A percentile compares a stretch with the other conserved stretches of the same genome.
These are phyloP conservation scores for Chrysopogon serrulatus DNA, from an alignment of 176 grass and related monocot species.

Conservation along the genomic window DNA sequence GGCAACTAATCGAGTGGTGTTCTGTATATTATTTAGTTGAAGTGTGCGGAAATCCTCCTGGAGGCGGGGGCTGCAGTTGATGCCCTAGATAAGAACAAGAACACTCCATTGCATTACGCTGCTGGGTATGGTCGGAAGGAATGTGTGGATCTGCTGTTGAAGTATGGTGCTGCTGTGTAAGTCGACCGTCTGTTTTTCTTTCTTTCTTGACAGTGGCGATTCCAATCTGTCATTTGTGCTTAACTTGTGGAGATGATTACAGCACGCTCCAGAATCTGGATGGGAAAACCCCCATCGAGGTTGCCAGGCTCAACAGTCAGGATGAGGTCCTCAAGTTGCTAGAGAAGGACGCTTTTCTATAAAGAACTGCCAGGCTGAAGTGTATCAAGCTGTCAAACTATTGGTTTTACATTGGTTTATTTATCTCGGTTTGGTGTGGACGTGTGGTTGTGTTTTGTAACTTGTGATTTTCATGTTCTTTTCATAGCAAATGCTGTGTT, in stretches of 20 bases:
- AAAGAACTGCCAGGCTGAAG: conserved; percentile 2
- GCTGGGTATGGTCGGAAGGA: conserved; percentile 88
- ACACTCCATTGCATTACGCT: conserved; percentile 81
- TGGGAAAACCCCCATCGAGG: conserved; percentile 79
- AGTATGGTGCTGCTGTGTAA: conserved; percentile 91
- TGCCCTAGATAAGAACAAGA: conserved; percentile 89
- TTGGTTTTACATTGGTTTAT: neutral
- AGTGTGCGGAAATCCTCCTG: conserved; percentile 70
- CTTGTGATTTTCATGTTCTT: conserved; percentile 2
- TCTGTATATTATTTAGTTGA: conserved; percentile 41
- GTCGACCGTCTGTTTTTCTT: conserved; percentile 3
- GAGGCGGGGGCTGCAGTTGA: conserved; percentile 60
- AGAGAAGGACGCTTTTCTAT: conserved; percentile 87
- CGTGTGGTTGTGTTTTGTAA: conserved; percentile 29
- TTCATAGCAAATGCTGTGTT: neutral
- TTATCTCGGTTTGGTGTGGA: neutral
- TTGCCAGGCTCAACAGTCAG: conserved; percentile 80
- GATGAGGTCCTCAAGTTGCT: conserved; percentile 83
- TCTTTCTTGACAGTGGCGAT: neutral
- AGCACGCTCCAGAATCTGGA: conserved; percentile 88
- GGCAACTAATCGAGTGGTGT: neutral
- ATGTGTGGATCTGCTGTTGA: conserved; percentile 68
- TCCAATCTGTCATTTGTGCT: neutral
- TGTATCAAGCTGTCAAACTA: neutral
- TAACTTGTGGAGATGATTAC: neutral